A percentile compares a stretch with the other conserved stretches of the same genome.
These are phyloP conservation scores for Perkinsus marinus DNA, from an alignment of 169 alveolate species.

Conservation along the genomic window DNA sequence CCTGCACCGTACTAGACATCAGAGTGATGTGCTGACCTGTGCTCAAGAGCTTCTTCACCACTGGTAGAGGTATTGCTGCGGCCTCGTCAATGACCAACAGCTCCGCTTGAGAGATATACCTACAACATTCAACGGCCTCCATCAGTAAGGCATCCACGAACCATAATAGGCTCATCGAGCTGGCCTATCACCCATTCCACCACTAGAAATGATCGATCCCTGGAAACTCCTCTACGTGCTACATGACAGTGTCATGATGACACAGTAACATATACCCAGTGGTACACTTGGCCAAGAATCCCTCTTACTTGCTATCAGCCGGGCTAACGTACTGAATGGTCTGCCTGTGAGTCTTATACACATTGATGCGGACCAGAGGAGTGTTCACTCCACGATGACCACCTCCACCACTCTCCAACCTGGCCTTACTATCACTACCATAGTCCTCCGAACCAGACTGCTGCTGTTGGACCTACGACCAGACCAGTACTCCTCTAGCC, in stretches of 20 bases:
- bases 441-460: conserved; percentile 7
- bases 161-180: no score
- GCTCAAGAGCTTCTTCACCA: conserved; percentile 78
- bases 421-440: conserved; percentile 36
- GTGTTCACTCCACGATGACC: not conserved
- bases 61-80: conserved; percentile 98
- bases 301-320: conserved; percentile 31
- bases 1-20: conserved; percentile 95
- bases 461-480: conserved; percentile 20
- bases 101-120: conserved; percentile 71
- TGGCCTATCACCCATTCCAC: no score
- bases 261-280: no score
- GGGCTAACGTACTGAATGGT: conserved; percentile 70
- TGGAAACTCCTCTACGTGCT: no score
- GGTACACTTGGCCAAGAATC: no score
- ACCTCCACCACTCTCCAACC: conserved; percentile 6
- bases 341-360: conserved; percentile 68
- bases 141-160: no score
- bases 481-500: not conserved
- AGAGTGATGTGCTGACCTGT: conserved; percentile 82
- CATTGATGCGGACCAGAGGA: conserved; percentile 47
- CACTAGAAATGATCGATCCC: no score
- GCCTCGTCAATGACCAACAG: conserved; percentile 99
- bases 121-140: no score
- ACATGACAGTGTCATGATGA: no score